A percentile compares a stretch with the other conserved stretches of the same genome.
phyloP scores from a whole-genome alignment of 169 alveolate species.

The Plasmodium relictum region DNA sequence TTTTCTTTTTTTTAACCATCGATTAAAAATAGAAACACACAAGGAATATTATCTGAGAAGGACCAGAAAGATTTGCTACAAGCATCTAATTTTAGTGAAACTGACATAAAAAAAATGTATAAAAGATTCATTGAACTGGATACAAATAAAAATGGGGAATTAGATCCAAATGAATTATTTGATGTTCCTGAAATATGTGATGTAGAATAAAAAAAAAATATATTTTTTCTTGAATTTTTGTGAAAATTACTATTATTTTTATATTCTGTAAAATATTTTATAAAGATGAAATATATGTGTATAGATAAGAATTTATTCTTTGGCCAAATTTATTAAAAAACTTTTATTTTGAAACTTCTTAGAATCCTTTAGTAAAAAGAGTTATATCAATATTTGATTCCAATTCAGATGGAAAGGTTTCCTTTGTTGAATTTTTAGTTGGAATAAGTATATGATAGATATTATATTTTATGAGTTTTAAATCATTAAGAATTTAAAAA shows the following conservation, averaged over 20 bases:
- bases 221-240: constrained; percentile 8
- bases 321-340: not conserved
- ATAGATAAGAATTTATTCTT: not conserved
- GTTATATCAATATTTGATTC: constrained; percentile 96
- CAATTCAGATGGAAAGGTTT: constrained; percentile 96
- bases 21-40: constrained; percentile 59
- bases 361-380: constrained; percentile 97
- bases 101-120: constrained; percentile 94
- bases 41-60: constrained; percentile 78
- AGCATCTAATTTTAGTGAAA: constrained; percentile 92
- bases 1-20: constrained; percentile 2
- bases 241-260: not conserved
- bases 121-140: constrained; percentile 94
- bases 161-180: constrained; percentile 96
- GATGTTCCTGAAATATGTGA: constrained; percentile 96
- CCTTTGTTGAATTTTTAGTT: constrained; percentile 96
- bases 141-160: constrained; percentile 93
- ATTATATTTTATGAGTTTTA: not conserved
- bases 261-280: not conserved
- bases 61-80: constrained; percentile 87
- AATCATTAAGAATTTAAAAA: not conserved
- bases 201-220: constrained; percentile 65
- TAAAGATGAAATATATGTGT: not conserved
- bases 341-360: constrained; percentile 18
- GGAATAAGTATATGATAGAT: constrained; percentile 91